Base-by-base conservation (phyloP, 1,284 basidiomycete genomes). In the Ustilago esculenta region DNA sequence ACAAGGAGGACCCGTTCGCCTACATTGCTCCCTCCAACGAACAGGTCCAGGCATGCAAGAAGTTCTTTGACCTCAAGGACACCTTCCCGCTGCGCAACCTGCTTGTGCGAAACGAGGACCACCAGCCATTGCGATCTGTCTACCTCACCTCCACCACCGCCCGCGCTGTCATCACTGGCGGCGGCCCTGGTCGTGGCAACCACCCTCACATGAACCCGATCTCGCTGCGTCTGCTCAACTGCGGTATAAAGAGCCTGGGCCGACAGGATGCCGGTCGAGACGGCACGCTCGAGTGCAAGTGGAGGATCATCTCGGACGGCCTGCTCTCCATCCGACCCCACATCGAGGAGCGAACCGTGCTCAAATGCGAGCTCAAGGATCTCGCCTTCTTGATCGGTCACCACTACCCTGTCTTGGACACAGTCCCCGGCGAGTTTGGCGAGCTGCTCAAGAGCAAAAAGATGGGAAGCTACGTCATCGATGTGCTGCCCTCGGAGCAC, bases 81-180 rank as follows among this genome's bases (percentile, higher is more conserved):
- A 83, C 84, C 41, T 98, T 94, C 83, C 92, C 92, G 7, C 85
- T 87, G 15, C 84, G 84, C 51, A 92, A 90, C 81, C 85, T 91
- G 47, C 91, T 92, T 56, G 92, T 97, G 14, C 89, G 96, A 61
- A 97, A 95, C 82, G 89, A 91, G 1, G 86, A 85, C 25, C 92
- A 91, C 32, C 89, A 90, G 24, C 84, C 85, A 15, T 86, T 90
- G 20, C 89, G 94, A 36, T 90, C 91, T 7, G 86, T 98, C 46
- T 98, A 98, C 85, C 86, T 98, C 66, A 90, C 91, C 50, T 96
- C 95, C 74, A 87, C 90, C 74, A 85, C 91, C 64, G 90, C 94
- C 74, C 78, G 85, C 60, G 84, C 86, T 15, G 86, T 98, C 64
- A 86, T 98, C 58, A 80, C 86, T 43, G 86, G 89, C 80, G 98